phyloP scores from a whole-genome alignment of 2,329 filamentous ascomycete genomes.

The Ophiostoma himal-ulmi region DNA sequence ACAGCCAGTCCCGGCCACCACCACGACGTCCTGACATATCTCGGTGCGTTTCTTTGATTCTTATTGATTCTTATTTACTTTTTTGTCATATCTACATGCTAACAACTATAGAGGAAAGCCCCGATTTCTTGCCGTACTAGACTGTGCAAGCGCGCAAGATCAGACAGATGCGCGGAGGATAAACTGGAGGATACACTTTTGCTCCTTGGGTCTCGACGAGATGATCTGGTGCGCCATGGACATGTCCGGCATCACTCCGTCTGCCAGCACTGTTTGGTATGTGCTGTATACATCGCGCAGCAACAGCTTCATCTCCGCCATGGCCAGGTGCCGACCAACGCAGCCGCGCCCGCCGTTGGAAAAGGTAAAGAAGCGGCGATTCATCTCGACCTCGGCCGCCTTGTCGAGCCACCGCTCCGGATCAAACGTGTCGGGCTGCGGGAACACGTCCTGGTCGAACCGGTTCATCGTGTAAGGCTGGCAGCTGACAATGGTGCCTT shows the following conservation, averaged over 20 bases:
- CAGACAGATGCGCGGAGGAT: conserved; percentile 28
- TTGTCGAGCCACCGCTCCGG: conserved; percentile 78
- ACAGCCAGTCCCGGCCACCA: background rate
- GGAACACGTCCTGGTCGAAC: conserved; percentile 61
- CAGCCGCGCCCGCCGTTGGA: conserved; percentile 59
- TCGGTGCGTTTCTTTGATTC: conserved; percentile 16
- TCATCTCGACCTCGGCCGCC: conserved; percentile 60
- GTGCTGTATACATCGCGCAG: conserved; percentile 56
- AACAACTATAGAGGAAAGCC: conserved; percentile 18
- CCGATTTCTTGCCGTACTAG: conserved; percentile 22
- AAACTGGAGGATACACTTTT: conserved; percentile 52
- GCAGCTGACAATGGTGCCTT: conserved; percentile 51
- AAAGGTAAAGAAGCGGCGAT: conserved; percentile 59
- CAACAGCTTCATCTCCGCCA: conserved; percentile 62
- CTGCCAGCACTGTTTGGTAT: conserved; percentile 51
- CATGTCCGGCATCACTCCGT: conserved; percentile 52
- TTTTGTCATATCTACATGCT: background rate
- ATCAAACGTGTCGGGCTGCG: conserved; percentile 67
- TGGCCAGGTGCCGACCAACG: conserved; percentile 58
- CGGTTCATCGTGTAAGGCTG: conserved; percentile 57
- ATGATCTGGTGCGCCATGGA: conserved; percentile 63
- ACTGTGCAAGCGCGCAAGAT: background rate
- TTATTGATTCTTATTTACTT: background rate
- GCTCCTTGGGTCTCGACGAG: conserved; percentile 54
- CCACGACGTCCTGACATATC: conserved; percentile 19